A percentile compares a stretch with the other conserved stretches of the same genome.
phyloP scores from a whole-genome alignment of 495 filamentous ascomycete species.

The Aspergillus sclerotiicarbonarius region DNA sequence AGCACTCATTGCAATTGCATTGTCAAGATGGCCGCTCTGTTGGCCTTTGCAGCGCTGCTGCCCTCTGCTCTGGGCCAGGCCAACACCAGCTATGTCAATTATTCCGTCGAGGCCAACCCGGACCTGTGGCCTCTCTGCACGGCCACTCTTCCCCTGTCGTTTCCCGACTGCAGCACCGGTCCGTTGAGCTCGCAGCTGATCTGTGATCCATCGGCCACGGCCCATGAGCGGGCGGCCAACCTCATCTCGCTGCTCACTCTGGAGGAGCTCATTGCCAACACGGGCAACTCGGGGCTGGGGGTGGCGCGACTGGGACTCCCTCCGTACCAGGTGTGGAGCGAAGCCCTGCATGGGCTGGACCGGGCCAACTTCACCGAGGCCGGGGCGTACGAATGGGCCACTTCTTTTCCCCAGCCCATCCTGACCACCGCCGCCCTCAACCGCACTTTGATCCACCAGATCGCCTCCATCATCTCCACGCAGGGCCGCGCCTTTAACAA shows the following conservation, averaged over 20 bases:
- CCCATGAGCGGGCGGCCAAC: constrained; percentile 46
- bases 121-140: constrained; percentile 27
- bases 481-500: constrained; percentile 71
- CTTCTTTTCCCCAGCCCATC: constrained; percentile 62
- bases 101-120: constrained; percentile 30
- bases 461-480: constrained; percentile 57
- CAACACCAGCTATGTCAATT: constrained; percentile 33
- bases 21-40: background rate
- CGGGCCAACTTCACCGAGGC: constrained; percentile 49
- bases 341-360: constrained; percentile 59
- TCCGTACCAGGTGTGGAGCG: constrained; percentile 46
- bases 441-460: constrained; percentile 54
- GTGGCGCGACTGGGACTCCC: constrained; percentile 58
- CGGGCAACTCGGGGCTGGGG: constrained; percentile 51
- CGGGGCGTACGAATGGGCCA: constrained; percentile 56
- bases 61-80: constrained; percentile 27
- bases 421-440: constrained; percentile 60
- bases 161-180: constrained; percentile 34
- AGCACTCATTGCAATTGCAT: background rate
- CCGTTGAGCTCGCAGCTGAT: constrained; percentile 37
- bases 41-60: constrained; percentile 27
- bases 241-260: constrained; percentile 45
- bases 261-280: constrained; percentile 58
- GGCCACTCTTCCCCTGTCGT: constrained; percentile 23
- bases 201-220: constrained; percentile 46